Evolutionary conservation across 371 early-diverging fungal genomes (phyloP).

Genomic region (Synchytrium microbalum): DNA sequence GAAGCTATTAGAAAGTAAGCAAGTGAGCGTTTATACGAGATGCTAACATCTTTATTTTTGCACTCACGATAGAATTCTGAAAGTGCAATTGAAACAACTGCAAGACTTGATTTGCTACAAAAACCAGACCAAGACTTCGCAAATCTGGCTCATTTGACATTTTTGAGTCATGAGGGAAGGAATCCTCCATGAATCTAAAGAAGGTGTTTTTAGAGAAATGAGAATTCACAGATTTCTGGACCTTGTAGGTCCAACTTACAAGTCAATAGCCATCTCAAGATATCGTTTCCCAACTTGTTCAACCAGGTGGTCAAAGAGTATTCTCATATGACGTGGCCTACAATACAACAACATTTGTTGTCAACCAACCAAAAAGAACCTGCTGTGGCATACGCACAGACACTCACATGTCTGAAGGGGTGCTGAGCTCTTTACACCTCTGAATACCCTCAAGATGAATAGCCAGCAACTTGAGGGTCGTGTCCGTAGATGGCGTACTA

Average conservation of each 20-base stretch:
- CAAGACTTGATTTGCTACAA: slow-evolving; percentile 59
- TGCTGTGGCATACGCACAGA: slow-evolving; percentile 3
- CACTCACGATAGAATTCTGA: slow-evolving; percentile 68
- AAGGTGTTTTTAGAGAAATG: slow-evolving; percentile 1
- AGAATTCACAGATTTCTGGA: neutral
- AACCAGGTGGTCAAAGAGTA: slow-evolving; percentile 62
- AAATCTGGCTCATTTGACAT: slow-evolving; percentile 65
- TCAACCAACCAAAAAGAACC: slow-evolving; percentile 6
- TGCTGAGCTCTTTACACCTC: slow-evolving; percentile 72
- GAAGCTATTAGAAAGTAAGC: slow-evolving; percentile 39
- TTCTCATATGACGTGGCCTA: slow-evolving; percentile 46
- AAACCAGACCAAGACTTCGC: slow-evolving; percentile 57
- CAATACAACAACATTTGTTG: neutral
- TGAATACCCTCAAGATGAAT: slow-evolving; percentile 80
- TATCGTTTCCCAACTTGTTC: slow-evolving; percentile 72
- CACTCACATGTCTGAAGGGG: slow-evolving; percentile 52
- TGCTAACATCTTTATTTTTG: neutral
- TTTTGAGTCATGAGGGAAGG: slow-evolving; percentile 38
- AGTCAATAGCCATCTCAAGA: slow-evolving; percentile 71
- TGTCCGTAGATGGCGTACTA: slow-evolving; percentile 50
- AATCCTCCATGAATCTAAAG: slow-evolving; percentile 64
- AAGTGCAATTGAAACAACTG: slow-evolving; percentile 87
- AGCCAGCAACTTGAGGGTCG: slow-evolving; percentile 57
- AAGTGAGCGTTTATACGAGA: neutral
- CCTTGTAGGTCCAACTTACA: slow-evolving; percentile 40